Evolutionary conservation across 2,329 filamentous ascomycete species (phyloP).

Genomic region (Parastagonospora avenae): DNA sequence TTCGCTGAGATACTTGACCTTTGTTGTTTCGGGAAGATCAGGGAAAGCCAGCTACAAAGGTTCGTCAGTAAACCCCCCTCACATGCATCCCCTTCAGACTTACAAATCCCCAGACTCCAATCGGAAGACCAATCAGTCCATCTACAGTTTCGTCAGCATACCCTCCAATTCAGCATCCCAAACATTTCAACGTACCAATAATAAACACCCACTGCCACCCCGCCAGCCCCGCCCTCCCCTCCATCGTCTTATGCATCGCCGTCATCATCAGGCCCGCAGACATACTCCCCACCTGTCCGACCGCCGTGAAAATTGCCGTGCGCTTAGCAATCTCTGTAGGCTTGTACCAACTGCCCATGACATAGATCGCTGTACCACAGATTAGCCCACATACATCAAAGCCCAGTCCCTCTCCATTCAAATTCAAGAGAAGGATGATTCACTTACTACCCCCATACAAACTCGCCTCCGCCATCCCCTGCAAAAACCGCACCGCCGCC

Average conservation of each 20-base stretch:
- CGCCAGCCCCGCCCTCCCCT: constrained; percentile 18
- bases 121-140: constrained; percentile 28
- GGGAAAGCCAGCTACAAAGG: constrained; percentile 23
- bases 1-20: constrained; percentile 14
- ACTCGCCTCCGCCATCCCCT: constrained; percentile 27
- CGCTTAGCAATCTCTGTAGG: constrained; percentile 30
- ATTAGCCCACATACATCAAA: too few species aligned
- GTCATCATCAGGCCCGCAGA: constrained; percentile 36
- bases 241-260: constrained; percentile 29
- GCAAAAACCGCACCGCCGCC: constrained; percentile 27
- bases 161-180: neutral
- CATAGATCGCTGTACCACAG: constrained; percentile 13
- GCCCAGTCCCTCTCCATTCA: too few species aligned
- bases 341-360: constrained; percentile 34
- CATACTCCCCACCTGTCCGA: constrained; percentile 31
- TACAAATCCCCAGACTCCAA: constrained; percentile 29
- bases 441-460: constrained; percentile 22
- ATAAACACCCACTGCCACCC: constrained; percentile 36
- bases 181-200: constrained; percentile 12
- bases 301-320: constrained; percentile 30
- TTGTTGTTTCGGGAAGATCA: constrained; percentile 23
- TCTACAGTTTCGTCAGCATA: constrained; percentile 11
- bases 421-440: too few species aligned
- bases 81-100: neutral
- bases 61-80: neutral